phyloP scores from a whole-genome alignment of 306 rosid species.

The Acacia melanoxylon region DNA sequence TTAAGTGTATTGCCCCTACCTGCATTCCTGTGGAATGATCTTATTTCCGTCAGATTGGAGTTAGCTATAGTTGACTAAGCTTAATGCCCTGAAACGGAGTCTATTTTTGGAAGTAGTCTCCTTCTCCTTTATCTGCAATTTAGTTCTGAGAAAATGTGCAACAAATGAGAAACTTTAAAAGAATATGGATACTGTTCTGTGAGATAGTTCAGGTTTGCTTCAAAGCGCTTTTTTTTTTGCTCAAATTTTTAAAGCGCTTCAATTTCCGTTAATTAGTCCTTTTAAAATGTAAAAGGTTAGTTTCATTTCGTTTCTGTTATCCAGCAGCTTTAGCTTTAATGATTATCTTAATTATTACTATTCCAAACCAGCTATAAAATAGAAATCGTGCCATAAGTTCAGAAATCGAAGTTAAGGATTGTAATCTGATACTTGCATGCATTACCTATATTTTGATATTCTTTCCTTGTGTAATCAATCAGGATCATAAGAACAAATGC shows the following conservation, averaged over 20 bases:
- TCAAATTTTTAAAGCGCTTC: not conserved
- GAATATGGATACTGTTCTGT: constrained; percentile 42
- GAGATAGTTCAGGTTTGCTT: constrained; percentile 51
- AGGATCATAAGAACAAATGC: constrained; percentile 52
- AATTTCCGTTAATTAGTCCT: no score
- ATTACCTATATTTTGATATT: constrained; percentile 6
- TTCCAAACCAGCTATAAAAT: not conserved
- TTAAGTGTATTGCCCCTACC: not conserved
- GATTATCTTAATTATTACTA: not conserved
- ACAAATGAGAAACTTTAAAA: constrained; percentile 45
- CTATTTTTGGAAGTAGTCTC: not conserved
- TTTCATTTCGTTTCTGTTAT: constrained; percentile 10
- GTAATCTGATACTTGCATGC: not conserved
- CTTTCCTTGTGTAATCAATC: constrained; percentile 19
- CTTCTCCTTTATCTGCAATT: not conserved
- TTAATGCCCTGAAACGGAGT: not conserved
- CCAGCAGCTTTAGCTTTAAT: not conserved
- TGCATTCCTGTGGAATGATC: not conserved
- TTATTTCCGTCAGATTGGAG: not conserved
- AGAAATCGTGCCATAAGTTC: constrained; percentile 5
- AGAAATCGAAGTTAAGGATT: not conserved
- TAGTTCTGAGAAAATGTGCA: constrained; percentile 26
- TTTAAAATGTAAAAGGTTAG: not conserved
- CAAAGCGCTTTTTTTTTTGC: not conserved
- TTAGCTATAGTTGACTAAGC: not conserved